Evolutionary conservation across 2,329 filamentous ascomycete genomes (phyloP), one percentile per base, ranked within the genome.

Genomic region (Arthrocladium fulminans): DNA sequence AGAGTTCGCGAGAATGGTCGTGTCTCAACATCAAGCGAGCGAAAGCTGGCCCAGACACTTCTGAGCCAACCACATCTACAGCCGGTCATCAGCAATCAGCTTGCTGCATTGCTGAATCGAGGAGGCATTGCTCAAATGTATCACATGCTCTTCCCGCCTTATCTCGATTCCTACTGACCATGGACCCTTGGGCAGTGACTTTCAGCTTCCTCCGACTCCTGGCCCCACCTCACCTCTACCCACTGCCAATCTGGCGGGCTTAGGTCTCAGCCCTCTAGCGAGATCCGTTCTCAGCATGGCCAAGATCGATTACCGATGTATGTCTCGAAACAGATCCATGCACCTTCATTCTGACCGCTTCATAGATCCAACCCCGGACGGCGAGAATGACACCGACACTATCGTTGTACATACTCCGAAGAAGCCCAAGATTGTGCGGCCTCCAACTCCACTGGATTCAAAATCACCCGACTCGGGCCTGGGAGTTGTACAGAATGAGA

Each of bases 121-220:
- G 77, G 82, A n/a, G 81, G 82, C 52, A 71, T 6, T 10, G 19
- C 41, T 44, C 41, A 30, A 15, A 5, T 30, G 41, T 44, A 44
- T 24, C n/a, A 9, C 13, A 4, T 4, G 10, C 17, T 41, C 20
- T 23, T 25, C 7, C 20, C 3, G n/a, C 85, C 54, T 83, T 84
- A 8, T 70, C 83, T 59, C 86, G 79, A 83, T 86, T 67, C n/a
- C 32, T 35, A 35, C 48, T 34, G 40, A 38, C 24, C 22, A 25
- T n/a, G 27, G 15, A 23, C 4, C 22, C 25, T 24, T 29, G 20
- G n/a, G n/a, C 23, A 47, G 44, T 38, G 34, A 47, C 22, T 47
- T 47, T 22, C 20, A 20, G 34, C 20, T 17, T 17, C 44, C 44
- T n/a, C 44, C 44, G 3, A 34, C 24, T 27, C n/a, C 41, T 44